Percentiles rank a stretch among this genome's conserved stretches.
Conservation (phyloP, 1,284 basidiomycete species). For the Sanghuangporus weigelae region DNA sequence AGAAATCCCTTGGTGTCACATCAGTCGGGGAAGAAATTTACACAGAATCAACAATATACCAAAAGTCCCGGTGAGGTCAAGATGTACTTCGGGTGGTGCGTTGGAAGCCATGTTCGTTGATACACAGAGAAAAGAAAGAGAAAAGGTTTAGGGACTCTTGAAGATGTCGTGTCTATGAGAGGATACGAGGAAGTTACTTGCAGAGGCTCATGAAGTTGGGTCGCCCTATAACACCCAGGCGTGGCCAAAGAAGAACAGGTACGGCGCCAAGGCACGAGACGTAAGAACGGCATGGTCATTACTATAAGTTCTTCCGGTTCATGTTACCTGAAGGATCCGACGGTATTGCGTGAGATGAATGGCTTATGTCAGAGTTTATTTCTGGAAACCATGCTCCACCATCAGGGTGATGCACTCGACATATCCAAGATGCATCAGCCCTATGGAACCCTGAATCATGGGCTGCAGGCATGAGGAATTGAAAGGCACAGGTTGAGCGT, state of each 20-base stretch:
- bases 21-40: neutral
- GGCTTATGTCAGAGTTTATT: neutral
- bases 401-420: neutral
- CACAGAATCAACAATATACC: neutral
- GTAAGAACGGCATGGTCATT: neutral
- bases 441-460: neutral
- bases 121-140: neutral
- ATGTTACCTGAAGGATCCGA: neutral
- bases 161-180: neutral
- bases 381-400: neutral
- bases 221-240: neutral
- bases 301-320: neutral
- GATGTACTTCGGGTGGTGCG: neutral
- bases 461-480: neutral
- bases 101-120: neutral
- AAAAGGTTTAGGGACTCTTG: neutral
- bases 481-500: neutral
- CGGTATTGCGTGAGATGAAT: neutral
- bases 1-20: conserved; percentile 2
- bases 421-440: neutral
- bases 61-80: neutral
- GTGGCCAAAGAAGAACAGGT: neutral
- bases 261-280: neutral
- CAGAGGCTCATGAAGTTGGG: neutral
- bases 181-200: neutral